Evolutionary conservation across 2,329 filamentous ascomycete genomes (phyloP).

Genomic region (Xylaria sp.): DNA sequence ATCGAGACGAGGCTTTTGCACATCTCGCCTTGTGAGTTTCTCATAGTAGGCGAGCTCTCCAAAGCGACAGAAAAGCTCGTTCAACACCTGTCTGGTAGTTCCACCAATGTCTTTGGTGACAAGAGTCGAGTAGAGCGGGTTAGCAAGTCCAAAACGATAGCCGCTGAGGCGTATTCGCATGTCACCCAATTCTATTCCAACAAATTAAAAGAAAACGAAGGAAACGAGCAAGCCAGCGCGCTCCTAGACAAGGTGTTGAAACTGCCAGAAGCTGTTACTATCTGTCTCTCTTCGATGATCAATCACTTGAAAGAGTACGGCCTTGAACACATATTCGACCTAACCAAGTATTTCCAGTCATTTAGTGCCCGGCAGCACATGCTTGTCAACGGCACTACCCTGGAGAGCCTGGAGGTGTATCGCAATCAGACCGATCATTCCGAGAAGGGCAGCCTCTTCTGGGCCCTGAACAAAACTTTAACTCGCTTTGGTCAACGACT

Average conservation of each 20-base stretch:
- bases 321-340: conserved; percentile 90
- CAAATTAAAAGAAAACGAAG: conserved; percentile 70
- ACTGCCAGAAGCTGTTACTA: conserved; percentile 82
- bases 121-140: conserved; percentile 83
- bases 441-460: conserved; percentile 88
- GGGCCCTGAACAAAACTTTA: conserved; percentile 90
- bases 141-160: conserved; percentile 77
- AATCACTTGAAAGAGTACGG: conserved; percentile 90
- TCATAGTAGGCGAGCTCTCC: conserved; percentile 89
- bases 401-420: conserved; percentile 94
- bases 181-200: conserved; percentile 92
- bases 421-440: conserved; percentile 89
- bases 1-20: conserved; percentile 95
- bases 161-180: conserved; percentile 83
- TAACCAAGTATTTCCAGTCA: conserved; percentile 96
- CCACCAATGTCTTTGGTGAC: conserved; percentile 90
- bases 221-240: conserved; percentile 62
- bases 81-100: conserved; percentile 85
- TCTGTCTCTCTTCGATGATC: conserved; percentile 97
- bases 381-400: conserved; percentile 91
- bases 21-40: conserved; percentile 92
- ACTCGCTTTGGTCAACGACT: conserved; percentile 89
- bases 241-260: conserved; percentile 86
- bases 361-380: conserved; percentile 95
- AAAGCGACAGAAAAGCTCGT: conserved; percentile 92